Evolutionary conservation across 768 basidiomycete species (phyloP).

Genomic region (Amanita subjunquillea): DNA sequence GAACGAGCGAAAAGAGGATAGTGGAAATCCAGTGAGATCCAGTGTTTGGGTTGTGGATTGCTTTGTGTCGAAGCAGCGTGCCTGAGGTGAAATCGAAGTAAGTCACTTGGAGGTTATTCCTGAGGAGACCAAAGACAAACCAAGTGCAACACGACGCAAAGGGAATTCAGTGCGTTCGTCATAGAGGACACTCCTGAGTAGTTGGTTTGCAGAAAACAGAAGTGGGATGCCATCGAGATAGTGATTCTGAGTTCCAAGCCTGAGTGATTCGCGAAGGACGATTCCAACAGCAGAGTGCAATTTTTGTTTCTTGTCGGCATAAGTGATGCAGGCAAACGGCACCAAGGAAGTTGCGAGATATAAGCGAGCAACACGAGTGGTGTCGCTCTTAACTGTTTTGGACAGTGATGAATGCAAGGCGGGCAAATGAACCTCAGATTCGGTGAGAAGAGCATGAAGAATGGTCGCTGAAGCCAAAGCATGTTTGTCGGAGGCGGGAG

Average conservation of each 20-base stretch:
- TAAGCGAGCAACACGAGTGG: conserved; percentile 44
- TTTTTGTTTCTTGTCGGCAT: conserved; percentile 57
- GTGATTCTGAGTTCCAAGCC: conserved; percentile 70
- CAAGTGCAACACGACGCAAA: conserved; percentile 48
- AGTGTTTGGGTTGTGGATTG: conserved; percentile 50
- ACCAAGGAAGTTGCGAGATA: conserved; percentile 72
- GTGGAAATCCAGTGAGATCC: conserved; percentile 66
- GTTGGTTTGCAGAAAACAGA: conserved; percentile 44
- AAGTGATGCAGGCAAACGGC: conserved; percentile 54
- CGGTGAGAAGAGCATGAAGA: conserved; percentile 37
- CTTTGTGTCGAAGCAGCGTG: conserved; percentile 53
- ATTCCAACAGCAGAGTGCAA: conserved; percentile 47
- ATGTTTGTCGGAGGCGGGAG: conserved; percentile 23
- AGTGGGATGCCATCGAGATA: conserved; percentile 68
- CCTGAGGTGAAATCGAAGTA: conserved; percentile 28
- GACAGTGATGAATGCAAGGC: conserved; percentile 38
- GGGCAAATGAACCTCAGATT: conserved; percentile 21
- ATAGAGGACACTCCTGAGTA: conserved; percentile 28
- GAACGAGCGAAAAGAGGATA: conserved; percentile 64
- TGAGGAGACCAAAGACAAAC: conserved; percentile 21
- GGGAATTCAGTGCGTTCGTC: conserved; percentile 23
- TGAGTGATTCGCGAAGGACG: conserved; percentile 75
- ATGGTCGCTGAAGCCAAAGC: conserved; percentile 51
- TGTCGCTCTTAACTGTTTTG: conserved; percentile 23
- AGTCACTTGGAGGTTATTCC: background rate